phyloP scores from a whole-genome alignment of 345 rosid genomes.

The Populus davidiana region DNA sequence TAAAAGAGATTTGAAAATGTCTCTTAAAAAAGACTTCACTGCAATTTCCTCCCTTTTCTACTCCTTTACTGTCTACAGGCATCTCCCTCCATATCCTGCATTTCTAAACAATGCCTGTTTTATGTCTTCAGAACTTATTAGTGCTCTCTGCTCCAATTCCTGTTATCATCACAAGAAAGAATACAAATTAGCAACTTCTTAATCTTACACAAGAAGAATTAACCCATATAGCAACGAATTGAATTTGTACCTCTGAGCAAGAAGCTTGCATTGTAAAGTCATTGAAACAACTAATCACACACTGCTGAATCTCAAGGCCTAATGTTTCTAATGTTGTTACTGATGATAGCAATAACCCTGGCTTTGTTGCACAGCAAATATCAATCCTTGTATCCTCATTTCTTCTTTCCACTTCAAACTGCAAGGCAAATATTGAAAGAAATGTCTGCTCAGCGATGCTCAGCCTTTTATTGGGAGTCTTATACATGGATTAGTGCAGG shows the following conservation, averaged over 20 bases:
- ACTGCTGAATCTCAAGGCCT: conserved; percentile 36
- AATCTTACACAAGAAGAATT: neutral
- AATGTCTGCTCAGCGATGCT: neutral
- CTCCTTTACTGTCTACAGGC: conserved; percentile 4
- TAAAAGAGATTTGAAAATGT: conserved; percentile 9
- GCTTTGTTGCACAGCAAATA: conserved; percentile 28
- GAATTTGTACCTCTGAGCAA: conserved; percentile 25
- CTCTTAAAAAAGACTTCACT: neutral
- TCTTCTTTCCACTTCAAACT: conserved; percentile 32
- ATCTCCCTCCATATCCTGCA: conserved; percentile 34
- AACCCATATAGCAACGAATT: neutral
- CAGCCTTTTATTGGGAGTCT: neutral
- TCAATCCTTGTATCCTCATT: conserved; percentile 23
- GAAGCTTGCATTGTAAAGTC: conserved; percentile 37
- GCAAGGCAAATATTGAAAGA: neutral
- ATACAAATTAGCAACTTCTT: neutral
- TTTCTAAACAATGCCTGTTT: conserved; percentile 23
- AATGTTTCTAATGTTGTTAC: conserved; percentile 26
- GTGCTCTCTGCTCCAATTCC: conserved; percentile 21
- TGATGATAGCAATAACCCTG: conserved; percentile 32
- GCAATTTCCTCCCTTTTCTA: neutral
- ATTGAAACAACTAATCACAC: conserved; percentile 36
- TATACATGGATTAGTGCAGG: neutral
- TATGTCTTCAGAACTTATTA: conserved; percentile 20
- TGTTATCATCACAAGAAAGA: neutral